These are phyloP conservation scores for Dillenia turbinata DNA, from an alignment of 164 flowering plant species.

Conservation along the genomic window DNA sequence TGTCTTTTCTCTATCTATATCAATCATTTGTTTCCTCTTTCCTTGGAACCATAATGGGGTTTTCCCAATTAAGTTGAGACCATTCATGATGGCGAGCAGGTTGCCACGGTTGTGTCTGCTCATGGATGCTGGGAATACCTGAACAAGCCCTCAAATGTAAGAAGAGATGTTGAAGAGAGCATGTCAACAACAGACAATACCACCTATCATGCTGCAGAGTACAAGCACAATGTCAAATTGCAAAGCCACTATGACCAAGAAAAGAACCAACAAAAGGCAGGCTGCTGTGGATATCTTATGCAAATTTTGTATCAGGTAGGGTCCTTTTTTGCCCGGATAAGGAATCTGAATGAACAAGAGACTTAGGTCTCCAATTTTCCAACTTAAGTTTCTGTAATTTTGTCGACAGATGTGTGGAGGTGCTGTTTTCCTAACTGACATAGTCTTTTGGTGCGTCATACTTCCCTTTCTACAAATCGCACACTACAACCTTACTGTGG, in stretches of 20 bases:
- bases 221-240: slow-evolving; percentile 12
- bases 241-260: slow-evolving; percentile 18
- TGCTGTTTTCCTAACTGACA: slow-evolving; percentile 75
- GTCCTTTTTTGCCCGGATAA: neutral
- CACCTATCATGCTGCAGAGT: neutral
- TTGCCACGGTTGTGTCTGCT: slow-evolving; percentile 45
- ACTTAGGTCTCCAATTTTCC: neutral
- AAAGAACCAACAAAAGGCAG: slow-evolving; percentile 21
- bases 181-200: neutral
- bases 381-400: neutral
- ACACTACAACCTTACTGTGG: slow-evolving; percentile 43
- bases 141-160: slow-evolving; percentile 14
- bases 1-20: slow-evolving; percentile 2
- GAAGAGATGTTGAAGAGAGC: slow-evolving; percentile 20
- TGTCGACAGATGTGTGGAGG: slow-evolving; percentile 71
- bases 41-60: neutral
- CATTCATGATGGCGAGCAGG: slow-evolving; percentile 13
- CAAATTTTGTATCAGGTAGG: slow-evolving; percentile 36
- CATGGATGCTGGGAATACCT: slow-evolving; percentile 39
- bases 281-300: slow-evolving; percentile 37
- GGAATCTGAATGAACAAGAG: too few species aligned
- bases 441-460: slow-evolving; percentile 77
- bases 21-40: neutral
- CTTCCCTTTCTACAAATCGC: slow-evolving; percentile 52
- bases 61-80: neutral